Evolutionary conservation across 305 asterid genomes (phyloP), one percentile per base, ranked within the genome.

Genomic region (Nicotiana rustica): DNA sequence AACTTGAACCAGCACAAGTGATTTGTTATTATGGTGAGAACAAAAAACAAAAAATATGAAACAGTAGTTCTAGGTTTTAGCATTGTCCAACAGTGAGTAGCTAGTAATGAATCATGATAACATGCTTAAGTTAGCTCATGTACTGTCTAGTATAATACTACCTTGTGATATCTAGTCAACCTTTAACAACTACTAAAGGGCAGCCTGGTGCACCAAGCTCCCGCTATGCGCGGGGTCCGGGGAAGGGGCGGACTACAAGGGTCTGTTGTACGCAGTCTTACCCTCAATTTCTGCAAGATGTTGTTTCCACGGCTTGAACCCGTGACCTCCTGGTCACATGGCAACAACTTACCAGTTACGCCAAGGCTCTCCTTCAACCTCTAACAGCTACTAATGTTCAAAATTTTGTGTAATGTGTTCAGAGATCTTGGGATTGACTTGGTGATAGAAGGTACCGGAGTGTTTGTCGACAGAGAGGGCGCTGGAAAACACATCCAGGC

Each of bases 381-480:
- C 81, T 33, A 76, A 76, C 19, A 10, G n/a, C 69, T 35, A 17
- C 55, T 10, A 49, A 35, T 38, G n/a, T 38, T 77, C 38, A 57
- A 41, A 60, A 65, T 55, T 57, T 70, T 68, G 19, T 66, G 73
- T 18, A 29, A 31, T 62, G 52, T 82, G 44, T 60, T 47, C 86
- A 95, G 98, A 90, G 97, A 92, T 0, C 0, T 93, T 90, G 97
- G 92, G 9, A 64, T 95, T 66, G 97, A 95, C 47, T 90, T 95
- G 25, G 98, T 95, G 78, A 95, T 93, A 10, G 97, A 95, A 85
- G 99, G 99, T 21, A 95, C 99, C 0, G 99, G 99, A 52, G 99
- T 95, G 73, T 95, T 95, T 71, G 98, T 95, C 0, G 99, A 95
- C 87, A 90, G 96, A 81, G 98, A 93, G 0, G 99, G 99, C 0